These are phyloP conservation scores for Acacia crassicarpa DNA, from an alignment of 306 rosid species.

Conservation along the genomic window DNA sequence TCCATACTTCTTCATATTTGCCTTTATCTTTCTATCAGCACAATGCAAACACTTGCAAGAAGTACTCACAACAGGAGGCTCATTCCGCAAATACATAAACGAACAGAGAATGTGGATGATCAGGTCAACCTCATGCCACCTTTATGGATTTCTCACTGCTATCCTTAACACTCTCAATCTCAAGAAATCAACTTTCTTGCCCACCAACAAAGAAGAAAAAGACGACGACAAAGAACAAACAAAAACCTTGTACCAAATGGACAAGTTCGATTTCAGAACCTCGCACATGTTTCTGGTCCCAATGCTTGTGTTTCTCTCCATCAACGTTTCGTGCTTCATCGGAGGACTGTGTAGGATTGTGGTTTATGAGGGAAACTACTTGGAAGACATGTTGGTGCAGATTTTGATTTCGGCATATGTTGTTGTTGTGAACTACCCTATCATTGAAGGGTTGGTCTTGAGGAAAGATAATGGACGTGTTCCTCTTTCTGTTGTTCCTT, in stretches of 20 bases:
- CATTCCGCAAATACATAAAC: constrained; percentile 48
- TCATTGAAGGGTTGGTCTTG: constrained; percentile 47
- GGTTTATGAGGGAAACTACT: constrained; percentile 29
- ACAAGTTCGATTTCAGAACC: constrained; percentile 55
- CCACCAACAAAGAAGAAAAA: constrained; percentile 58
- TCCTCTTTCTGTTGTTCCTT: constrained; percentile 23
- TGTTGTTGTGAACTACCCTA: constrained; percentile 35
- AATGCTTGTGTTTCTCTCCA: constrained; percentile 43
- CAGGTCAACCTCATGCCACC: constrained; percentile 45
- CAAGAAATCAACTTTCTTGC: constrained; percentile 58
- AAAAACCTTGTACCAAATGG: constrained; percentile 45
- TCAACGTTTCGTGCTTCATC: constrained; percentile 45
- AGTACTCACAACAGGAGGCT: constrained; percentile 49
- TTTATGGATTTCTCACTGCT: constrained; percentile 61
- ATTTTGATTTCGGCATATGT: constrained; percentile 33
- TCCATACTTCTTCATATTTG: constrained; percentile 39
- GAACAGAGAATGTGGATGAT: constrained; percentile 83
- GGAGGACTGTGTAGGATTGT: constrained; percentile 45
- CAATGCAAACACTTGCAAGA: constrained; percentile 38
- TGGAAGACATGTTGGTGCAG: constrained; percentile 42
- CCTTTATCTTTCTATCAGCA: constrained; percentile 51
- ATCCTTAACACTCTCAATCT: constrained; percentile 51
- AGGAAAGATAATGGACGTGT: constrained; percentile 47
- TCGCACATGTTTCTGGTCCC: constrained; percentile 59
- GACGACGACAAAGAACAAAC: constrained; percentile 26